These are phyloP conservation scores for Rhododendron ferrugineum DNA, from an alignment of 148 eudicot species.

Conservation along the genomic window DNA sequence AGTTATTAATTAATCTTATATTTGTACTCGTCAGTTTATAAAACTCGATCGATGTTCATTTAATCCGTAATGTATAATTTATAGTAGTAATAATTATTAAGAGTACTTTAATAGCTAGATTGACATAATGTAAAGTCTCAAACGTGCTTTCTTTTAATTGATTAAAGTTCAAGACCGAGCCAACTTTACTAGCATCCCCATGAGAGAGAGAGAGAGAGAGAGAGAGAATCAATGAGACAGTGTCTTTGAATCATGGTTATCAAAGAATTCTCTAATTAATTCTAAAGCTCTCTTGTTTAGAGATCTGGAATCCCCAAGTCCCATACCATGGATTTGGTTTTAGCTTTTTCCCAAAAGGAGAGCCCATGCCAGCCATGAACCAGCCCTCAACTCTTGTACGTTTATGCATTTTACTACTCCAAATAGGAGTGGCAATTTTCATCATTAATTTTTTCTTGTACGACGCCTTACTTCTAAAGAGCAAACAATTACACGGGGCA, in stretches of 20 bases:
- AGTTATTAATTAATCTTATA: not conserved
- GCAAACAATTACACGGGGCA: slow-evolving; percentile 19
- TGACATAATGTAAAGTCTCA: slow-evolving; percentile 17
- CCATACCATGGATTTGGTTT: slow-evolving; percentile 15
- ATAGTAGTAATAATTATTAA: no score
- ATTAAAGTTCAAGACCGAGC: slow-evolving; percentile 26
- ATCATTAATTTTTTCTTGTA: not conserved
- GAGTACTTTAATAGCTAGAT: slow-evolving; percentile 11
- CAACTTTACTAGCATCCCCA: slow-evolving; percentile 16
- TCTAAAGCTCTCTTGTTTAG: slow-evolving; percentile 1
- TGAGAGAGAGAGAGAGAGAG: not conserved
- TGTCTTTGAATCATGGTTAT: not conserved
- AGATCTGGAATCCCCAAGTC: slow-evolving; percentile 10
- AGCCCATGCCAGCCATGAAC: slow-evolving; percentile 24
- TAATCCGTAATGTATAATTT: not conserved
- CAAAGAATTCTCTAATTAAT: not conserved
- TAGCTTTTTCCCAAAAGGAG: slow-evolving; percentile 19
- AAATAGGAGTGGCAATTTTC: not conserved
- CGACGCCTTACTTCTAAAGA: not conserved
- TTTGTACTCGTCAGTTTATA: not conserved
- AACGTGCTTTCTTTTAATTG: slow-evolving; percentile 32
- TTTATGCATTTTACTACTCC: not conserved
- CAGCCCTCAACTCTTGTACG: not conserved
- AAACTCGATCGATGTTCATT: not conserved
- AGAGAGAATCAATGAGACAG: slow-evolving; percentile 10